phyloP scores from a whole-genome alignment of 768 basidiomycete species.

The Lactarius sanguifluus region DNA sequence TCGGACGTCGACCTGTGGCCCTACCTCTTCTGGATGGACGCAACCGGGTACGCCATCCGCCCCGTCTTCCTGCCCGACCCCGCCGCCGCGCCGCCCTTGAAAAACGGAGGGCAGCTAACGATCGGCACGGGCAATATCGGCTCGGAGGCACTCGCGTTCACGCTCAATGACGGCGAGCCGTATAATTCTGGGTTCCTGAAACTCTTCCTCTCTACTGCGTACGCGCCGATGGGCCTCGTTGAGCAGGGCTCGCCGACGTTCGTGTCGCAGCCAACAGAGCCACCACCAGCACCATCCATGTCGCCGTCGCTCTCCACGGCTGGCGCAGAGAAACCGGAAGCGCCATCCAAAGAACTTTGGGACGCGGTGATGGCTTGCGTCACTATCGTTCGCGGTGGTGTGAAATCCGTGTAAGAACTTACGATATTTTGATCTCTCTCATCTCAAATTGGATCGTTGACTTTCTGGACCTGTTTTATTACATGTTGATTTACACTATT shows the following conservation, averaged over 20 bases:
- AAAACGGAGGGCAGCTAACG: constrained; percentile 43
- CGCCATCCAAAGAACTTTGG: constrained; percentile 33
- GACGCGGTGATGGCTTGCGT: constrained; percentile 36
- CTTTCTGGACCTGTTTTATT: neutral
- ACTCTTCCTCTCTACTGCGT: constrained; percentile 54
- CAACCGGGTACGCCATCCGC: constrained; percentile 52
- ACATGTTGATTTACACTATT: neutral
- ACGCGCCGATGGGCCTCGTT: constrained; percentile 48
- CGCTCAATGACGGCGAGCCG: constrained; percentile 39
- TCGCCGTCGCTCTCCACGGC: neutral
- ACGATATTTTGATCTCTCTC: neutral
- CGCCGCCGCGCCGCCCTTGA: constrained; percentile 45
- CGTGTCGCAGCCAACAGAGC: constrained; percentile 2
- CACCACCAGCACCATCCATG: neutral
- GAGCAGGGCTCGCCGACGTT: constrained; percentile 42
- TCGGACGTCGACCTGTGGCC: constrained; percentile 59
- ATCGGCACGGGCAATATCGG: constrained; percentile 44
- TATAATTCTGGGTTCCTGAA: constrained; percentile 55
- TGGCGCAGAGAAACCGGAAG: constrained; percentile 2
- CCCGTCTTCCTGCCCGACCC: constrained; percentile 55
- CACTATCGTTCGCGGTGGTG: constrained; percentile 32
- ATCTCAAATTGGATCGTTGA: neutral
- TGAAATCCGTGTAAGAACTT: neutral
- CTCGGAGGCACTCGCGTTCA: constrained; percentile 49
- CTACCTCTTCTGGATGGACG: constrained; percentile 61